Evolutionary conservation across 2,329 filamentous ascomycete species (phyloP), one percentile per base, ranked within the genome.

Genomic region (Hymenoscyphus albidus): DNA sequence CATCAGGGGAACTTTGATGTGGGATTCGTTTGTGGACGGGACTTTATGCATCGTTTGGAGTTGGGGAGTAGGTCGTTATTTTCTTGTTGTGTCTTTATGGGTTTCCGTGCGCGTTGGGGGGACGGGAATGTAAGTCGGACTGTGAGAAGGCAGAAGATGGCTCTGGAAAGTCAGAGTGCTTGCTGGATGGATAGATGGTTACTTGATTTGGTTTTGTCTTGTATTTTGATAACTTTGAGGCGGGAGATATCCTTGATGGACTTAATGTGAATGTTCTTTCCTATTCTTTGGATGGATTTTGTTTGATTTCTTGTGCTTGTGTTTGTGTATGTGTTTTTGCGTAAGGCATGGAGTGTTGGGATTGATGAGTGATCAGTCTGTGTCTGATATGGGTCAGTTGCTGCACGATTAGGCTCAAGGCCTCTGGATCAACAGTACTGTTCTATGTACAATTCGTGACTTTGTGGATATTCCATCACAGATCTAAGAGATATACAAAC

Each of bases 31-130:
- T 59, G 38, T 5, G 9, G 58, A 35, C 5, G 35, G 39, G 39
- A 16, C 16, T 44, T 59, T 40, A 22, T 31, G 58, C 58, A 59
- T 59, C 42, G 38, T 59, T 44, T 44, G 58, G 58, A 42, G 58
- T 59, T 44, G n/a, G 39, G 58, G 58, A 59, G 39, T 32, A 48
- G 7, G 22, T 59, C 14, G 18, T 32, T 18, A 18, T 27, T 31
- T 59, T 59, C 12, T 51, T 27, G 48, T 18, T 22, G 22, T 54
- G 48, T 54, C 48, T 54, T 27, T 13, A 54, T 54, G 18, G 18
- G 48, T 12, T 48, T 48, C 1, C 2, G 35, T 48, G 10, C 9
- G 18, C 3, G 7, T 54, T 10, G 18, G 48, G 22, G 4, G n/a
- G n/a, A 18, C 13, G 9, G 48, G 10, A 18, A 22, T 7, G 35